phyloP scores from a whole-genome alignment of 2,329 filamentous ascomycete species.

The Ophiostoma triangulosporum region DNA sequence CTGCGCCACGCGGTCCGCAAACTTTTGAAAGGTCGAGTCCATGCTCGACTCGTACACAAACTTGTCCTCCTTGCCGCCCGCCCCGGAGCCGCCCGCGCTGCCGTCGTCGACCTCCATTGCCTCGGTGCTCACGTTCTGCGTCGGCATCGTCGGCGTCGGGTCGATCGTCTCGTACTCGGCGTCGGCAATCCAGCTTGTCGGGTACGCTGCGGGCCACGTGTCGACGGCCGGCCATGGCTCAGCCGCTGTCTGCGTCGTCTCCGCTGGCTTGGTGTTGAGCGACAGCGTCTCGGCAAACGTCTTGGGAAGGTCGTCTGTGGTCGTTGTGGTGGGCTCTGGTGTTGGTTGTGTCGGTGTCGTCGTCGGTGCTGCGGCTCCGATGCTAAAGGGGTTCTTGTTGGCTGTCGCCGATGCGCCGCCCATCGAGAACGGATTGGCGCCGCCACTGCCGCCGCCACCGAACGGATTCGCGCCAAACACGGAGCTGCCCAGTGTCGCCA shows the following conservation, averaged over 20 bases:
- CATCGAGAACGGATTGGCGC: conserved; percentile 19
- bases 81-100: conserved; percentile 15
- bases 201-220: conserved; percentile 57
- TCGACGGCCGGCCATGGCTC: conserved; percentile 65
- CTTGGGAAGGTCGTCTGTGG: conserved; percentile 30
- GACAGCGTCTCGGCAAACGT: conserved; percentile 65
- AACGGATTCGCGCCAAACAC: conserved; percentile 51
- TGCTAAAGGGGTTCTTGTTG: conserved; percentile 15
- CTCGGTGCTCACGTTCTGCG: conserved; percentile 29
- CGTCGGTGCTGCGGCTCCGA: neutral
- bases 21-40: conserved; percentile 66
- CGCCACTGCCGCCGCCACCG: conserved; percentile 19
- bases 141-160: conserved; percentile 29
- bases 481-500: conserved; percentile 42
- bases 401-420: conserved; percentile 12
- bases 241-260: conserved; percentile 21
- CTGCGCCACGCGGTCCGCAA: conserved; percentile 63
- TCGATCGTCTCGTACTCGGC: conserved; percentile 87
- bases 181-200: conserved; percentile 65
- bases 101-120: conserved; percentile 31
- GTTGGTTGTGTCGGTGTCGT: neutral
- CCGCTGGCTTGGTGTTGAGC: conserved; percentile 39
- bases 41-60: conserved; percentile 60
- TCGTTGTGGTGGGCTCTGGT: conserved; percentile 4
- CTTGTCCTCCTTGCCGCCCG: conserved; percentile 48